Conservation (phyloP, 2,329 filamentous ascomycete genomes). For the Aspergillus chevalieri region DNA sequence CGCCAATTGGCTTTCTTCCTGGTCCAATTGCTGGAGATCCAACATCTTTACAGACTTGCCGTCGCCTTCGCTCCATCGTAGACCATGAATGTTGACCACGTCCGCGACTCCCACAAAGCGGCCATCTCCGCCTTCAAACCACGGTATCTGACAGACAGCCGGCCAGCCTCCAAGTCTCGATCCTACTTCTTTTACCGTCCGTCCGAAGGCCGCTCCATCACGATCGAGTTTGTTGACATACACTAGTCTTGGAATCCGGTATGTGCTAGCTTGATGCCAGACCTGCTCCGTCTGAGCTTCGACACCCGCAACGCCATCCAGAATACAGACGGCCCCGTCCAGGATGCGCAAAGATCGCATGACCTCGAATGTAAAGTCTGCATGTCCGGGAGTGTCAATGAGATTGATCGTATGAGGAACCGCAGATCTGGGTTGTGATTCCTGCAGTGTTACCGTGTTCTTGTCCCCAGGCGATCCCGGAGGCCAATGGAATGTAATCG, state of each 20-base stretch:
- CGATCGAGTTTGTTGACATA: slow-evolving; percentile 83
- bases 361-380: slow-evolving; percentile 96
- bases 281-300: slow-evolving; percentile 97
- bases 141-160: slow-evolving; percentile 88
- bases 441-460: slow-evolving; percentile 11
- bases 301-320: slow-evolving; percentile 87
- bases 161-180: slow-evolving; percentile 75
- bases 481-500: slow-evolving; percentile 93
- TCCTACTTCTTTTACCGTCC: slow-evolving; percentile 80
- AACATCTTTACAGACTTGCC: slow-evolving; percentile 57
- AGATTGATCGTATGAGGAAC: slow-evolving; percentile 70
- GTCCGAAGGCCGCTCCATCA: slow-evolving; percentile 73
- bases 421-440: slow-evolving; percentile 42
- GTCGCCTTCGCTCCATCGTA: slow-evolving; percentile 66
- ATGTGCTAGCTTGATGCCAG: slow-evolving; percentile 82
- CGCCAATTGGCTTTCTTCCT: slow-evolving; percentile 46
- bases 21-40: slow-evolving; percentile 48
- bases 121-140: slow-evolving; percentile 72
- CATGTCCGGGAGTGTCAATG: slow-evolving; percentile 94
- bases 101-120: slow-evolving; percentile 79
- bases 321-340: slow-evolving; percentile 85
- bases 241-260: slow-evolving; percentile 74
- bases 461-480: slow-evolving; percentile 33
- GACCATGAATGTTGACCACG: slow-evolving; percentile 65
- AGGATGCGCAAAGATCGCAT: slow-evolving; percentile 81